A percentile compares a stretch with the other conserved stretches of the same genome.
These are phyloP conservation scores for Xylaria arbuscula DNA, from an alignment of 2,329 filamentous ascomycete genomes.

Conservation along the genomic window DNA sequence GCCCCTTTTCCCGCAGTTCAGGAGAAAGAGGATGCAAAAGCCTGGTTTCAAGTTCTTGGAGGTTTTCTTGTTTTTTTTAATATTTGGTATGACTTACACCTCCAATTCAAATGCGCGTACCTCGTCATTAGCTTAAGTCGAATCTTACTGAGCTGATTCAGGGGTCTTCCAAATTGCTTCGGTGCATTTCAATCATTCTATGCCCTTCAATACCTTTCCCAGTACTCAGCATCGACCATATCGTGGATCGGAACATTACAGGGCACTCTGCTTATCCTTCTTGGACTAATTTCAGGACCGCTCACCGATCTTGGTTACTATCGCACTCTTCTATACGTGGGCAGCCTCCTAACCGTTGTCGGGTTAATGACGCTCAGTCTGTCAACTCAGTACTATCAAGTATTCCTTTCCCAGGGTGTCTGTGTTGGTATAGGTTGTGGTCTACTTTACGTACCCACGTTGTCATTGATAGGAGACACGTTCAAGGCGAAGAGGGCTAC, in stretches of 20 bases:
- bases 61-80: neutral
- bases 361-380: constrained; percentile 56
- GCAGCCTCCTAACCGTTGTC: constrained; percentile 38
- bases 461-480: neutral
- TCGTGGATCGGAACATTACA: constrained; percentile 18
- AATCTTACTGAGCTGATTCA: neutral
- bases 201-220: neutral
- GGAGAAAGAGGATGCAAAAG: neutral
- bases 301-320: constrained; percentile 16
- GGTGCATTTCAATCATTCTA: constrained; percentile 1
- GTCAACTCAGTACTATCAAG: constrained; percentile 55
- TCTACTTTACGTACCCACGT: neutral
- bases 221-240: neutral
- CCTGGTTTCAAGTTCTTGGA: neutral
- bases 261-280: neutral
- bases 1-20: neutral
- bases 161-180: neutral
- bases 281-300: neutral
- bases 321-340: neutral
- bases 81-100: neutral
- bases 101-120: neutral
- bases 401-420: constrained; percentile 19
- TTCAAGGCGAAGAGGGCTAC: neutral
- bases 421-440: constrained; percentile 40
- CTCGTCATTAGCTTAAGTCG: neutral